Evolutionary conservation across 2,329 filamentous ascomycete species (phyloP).

Genomic region (Colletotrichum theobromicola): DNA sequence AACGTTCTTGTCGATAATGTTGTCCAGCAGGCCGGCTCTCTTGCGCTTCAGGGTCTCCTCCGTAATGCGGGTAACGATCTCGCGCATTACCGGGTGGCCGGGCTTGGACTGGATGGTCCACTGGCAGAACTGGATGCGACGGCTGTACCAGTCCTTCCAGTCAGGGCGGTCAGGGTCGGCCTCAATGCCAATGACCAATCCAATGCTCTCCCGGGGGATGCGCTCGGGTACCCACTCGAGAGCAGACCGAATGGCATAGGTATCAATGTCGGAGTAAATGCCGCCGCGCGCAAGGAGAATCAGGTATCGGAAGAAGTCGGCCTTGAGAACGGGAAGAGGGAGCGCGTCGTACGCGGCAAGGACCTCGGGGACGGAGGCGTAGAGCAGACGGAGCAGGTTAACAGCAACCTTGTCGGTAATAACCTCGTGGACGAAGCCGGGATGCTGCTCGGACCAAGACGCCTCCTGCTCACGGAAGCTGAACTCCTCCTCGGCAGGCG

Average conservation of each 20-base stretch:
- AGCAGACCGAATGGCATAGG: conserved; percentile 80
- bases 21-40: conserved; percentile 66
- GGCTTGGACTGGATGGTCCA: conserved; percentile 98
- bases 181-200: conserved; percentile 92
- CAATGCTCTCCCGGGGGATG: conserved; percentile 79
- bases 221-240: conserved; percentile 84
- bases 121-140: conserved; percentile 96
- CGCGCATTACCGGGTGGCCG: conserved; percentile 88
- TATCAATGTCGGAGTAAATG: conserved; percentile 92
- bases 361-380: conserved; percentile 81
- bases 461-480: conserved; percentile 83
- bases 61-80: conserved; percentile 87
- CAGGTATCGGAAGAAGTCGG: conserved; percentile 80
- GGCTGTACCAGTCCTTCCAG: conserved; percentile 95
- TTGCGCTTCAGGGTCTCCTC: conserved; percentile 80
- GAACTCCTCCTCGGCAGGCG: conserved; percentile 79
- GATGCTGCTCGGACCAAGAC: conserved; percentile 87
- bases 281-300: conserved; percentile 67
- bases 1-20: conserved; percentile 69
- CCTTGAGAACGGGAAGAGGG: conserved; percentile 77
- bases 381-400: conserved; percentile 84
- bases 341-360: conserved; percentile 77
- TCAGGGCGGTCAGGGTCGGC: conserved; percentile 92
- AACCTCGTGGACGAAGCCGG: conserved; percentile 93
- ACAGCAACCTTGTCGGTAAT: conserved; percentile 89